Base-by-base conservation (phyloP, 495 filamentous ascomycete species). In the Penicillium samsonianum region DNA sequence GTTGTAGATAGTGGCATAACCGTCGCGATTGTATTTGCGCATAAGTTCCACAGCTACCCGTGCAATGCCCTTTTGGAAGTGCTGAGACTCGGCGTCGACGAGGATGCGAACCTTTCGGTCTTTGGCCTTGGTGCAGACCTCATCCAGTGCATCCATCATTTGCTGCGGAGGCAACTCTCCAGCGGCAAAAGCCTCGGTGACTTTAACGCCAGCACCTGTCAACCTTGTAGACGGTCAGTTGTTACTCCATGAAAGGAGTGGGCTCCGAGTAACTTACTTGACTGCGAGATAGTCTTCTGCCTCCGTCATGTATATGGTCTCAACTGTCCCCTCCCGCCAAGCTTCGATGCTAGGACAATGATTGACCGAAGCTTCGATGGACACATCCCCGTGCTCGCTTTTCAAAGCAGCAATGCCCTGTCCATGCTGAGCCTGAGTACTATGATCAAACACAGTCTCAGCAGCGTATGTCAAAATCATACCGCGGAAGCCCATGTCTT, bases 31-130 rank as follows among this genome's bases (percentile, higher is more conserved):
- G 73, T 95, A 96, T 73, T 87, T 88, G 55, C 84, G 78, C 81
- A 91, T 90, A 52, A 90, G 86, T 4, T 79, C 70, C 19, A 95
- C 65, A 0, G 86, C 89, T 83, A 92, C 90, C 48, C 81, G 76
- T 64, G 91, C 82, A 55, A 96, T 91, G 1, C 91, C 91, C 16
- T 74, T 71, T 65, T 93, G 90, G 22, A 94, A 78, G 28, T 82
- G 78, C 49, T 84, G 81, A 64, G 94, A 90, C 69, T 97, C 92
- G 9, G 91, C 92, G 62, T 95, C 92, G 50, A 95, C 87, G 10
- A 96, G 79, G 7, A 96, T 73, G 8, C 81, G 78, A 5, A 95
- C 84, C 9, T 86, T 82, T 50, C 81, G 80, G 5, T 80, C 72
- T 9, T 78, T 74, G 46, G 68, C 72, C 47, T 59, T 64, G 28